phyloP scores from a whole-genome alignment of 1,284 basidiomycete genomes.

The Marasmius oreades region DNA sequence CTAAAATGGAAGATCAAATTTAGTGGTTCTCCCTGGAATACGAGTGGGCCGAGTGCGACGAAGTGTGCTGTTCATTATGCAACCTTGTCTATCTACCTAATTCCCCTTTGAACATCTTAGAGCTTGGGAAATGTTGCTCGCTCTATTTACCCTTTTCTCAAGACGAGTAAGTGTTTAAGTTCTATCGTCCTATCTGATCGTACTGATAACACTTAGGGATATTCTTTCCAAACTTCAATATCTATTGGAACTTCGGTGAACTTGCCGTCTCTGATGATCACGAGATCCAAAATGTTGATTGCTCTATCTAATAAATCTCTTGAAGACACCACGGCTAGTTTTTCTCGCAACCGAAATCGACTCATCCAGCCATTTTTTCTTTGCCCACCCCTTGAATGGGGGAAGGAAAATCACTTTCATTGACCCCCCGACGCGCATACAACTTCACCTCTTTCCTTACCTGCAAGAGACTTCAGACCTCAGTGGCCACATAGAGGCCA shows the following conservation, averaged over 20 bases:
- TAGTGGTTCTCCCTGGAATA: constrained; percentile 43
- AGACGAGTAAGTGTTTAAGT: constrained; percentile 13
- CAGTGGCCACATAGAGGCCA: neutral
- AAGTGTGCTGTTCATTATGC: constrained; percentile 26
- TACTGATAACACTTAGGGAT: constrained; percentile 32
- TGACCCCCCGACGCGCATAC: constrained; percentile 4
- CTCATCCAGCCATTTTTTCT: constrained; percentile 50
- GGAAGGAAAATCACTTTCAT: constrained; percentile 56
- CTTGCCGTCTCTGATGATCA: constrained; percentile 8
- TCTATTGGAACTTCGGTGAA: constrained; percentile 51
- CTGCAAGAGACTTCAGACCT: neutral
- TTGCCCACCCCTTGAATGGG: constrained; percentile 54
- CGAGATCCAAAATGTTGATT: too few species aligned
- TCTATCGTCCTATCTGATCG: neutral
- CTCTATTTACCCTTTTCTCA: constrained; percentile 37
- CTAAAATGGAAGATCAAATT: constrained; percentile 39
- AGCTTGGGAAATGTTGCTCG: constrained; percentile 34
- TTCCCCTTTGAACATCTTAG: constrained; percentile 19
- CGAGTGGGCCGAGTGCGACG: constrained; percentile 32
- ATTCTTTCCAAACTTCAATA: constrained; percentile 56
- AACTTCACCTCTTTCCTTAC: neutral
- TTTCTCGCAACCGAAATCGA: constrained; percentile 51
- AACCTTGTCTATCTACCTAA: constrained; percentile 9
- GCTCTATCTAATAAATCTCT: neutral
- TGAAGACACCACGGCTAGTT: constrained; percentile 47